Evolutionary conservation across 2,329 filamentous ascomycete genomes (phyloP).

Genomic region (Didymella pinodella): DNA sequence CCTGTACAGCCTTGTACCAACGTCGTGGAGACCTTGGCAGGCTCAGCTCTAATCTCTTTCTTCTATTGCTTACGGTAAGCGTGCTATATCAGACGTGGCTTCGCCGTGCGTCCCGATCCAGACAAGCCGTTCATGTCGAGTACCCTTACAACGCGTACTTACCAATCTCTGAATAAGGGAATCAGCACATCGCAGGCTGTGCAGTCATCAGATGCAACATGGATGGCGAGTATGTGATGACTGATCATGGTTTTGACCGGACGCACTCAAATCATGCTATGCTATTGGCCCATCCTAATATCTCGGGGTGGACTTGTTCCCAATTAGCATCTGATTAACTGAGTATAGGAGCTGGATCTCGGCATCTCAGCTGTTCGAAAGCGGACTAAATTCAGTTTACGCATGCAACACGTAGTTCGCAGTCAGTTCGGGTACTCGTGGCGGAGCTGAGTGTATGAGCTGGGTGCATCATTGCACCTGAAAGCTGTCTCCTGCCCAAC

Average conservation of each 20-base stretch:
- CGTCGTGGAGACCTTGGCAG: background rate
- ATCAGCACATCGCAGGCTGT: no score
- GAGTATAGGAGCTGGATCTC: background rate
- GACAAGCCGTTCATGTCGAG: background rate
- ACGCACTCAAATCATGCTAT: background rate
- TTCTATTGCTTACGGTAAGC: slow-evolving; percentile 12
- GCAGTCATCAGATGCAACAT: background rate
- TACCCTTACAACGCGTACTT: background rate
- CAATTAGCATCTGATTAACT: background rate
- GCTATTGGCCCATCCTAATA: background rate
- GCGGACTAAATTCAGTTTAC: no score
- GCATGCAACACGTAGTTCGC: background rate
- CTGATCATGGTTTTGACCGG: background rate
- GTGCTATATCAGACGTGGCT: background rate
- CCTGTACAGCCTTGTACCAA: background rate
- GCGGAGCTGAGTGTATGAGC: slow-evolving; percentile 13
- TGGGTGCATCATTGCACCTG: background rate
- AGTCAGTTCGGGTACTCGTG: background rate
- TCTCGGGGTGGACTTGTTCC: background rate
- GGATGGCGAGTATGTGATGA: background rate
- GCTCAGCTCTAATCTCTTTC: background rate
- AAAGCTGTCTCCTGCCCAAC: background rate
- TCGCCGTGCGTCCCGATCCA: background rate
- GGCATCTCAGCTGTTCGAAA: background rate
- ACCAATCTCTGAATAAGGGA: background rate